Evolutionary conservation across 2,329 filamentous ascomycete species (phyloP), one percentile per base, ranked within the genome.

Genomic region (Aspergillus pseudoterreus): DNA sequence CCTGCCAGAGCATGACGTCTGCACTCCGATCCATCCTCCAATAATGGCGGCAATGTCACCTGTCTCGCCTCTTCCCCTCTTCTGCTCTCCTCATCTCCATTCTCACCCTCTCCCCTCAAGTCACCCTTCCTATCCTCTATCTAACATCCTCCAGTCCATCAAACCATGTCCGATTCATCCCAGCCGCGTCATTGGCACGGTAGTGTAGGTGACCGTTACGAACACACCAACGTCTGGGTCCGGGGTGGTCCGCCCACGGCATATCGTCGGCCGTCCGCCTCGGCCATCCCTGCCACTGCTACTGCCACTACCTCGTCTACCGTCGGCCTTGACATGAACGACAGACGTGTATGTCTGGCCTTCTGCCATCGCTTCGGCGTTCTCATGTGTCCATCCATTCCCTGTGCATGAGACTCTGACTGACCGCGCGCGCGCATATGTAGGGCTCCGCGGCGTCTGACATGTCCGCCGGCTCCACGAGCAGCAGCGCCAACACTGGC

Each of bases 191-290:
- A 71, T 57, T 71, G 69, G 69, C 66, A 70, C 53, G 69, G 69
- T 44, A 51, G 4, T 12, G 12, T 62, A 30, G 69, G 69, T 30
- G 54, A 69, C 43, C 66, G 69, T 47, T 52, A 71, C 52, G 65
- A 71, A 43, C 69, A 70, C 45, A 60, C 55, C 36, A 71, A 69
- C 45, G 66, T 67, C 52, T 71, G 68, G 69, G 63, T 67, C 50
- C 55, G 49, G 27, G 69, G 69, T 24, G 69, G 69, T 15, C 51
- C 53, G 36, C 36, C 57, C 2, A 46, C 53, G 36, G 17, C 43
- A 27, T 57, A 54, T 12, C 64, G 60, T 43, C 58, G 57, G 6
- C 61, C 66, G 11, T 62, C 62, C 41, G 49, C 51, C 19, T 55
- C 60, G 1, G 54, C 60, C 17, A 22, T 12, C 39, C 11, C 39